Conservation (phyloP, 208 protist genomes). For the Trypanosoma rangeli region DNA sequence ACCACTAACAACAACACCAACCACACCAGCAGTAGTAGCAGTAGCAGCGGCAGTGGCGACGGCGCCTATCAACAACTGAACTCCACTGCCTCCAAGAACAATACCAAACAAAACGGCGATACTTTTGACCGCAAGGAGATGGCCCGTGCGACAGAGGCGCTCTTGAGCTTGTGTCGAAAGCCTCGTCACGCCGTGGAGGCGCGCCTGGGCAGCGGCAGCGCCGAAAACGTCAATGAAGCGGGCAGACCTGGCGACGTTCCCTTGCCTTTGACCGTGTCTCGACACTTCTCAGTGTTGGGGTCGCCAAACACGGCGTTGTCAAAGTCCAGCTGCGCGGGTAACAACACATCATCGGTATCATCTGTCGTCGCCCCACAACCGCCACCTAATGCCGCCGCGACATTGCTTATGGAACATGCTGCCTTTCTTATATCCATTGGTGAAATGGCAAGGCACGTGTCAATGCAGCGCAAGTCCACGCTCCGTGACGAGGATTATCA, state of each 20-base stretch:
- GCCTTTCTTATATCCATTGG: constrained; percentile 17
- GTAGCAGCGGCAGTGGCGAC: neutral
- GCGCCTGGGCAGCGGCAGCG: neutral
- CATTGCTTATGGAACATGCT: constrained; percentile 5
- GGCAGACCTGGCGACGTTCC: neutral
- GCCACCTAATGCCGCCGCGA: neutral
- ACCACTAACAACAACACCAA: neutral
- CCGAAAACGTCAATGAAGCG: neutral
- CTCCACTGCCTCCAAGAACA: neutral
- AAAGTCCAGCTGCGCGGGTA: neutral
- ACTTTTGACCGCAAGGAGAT: neutral
- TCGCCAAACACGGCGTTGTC: neutral
- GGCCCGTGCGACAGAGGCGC: neutral
- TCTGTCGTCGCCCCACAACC: neutral
- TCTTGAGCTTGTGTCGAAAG: constrained; percentile 10
- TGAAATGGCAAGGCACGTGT: constrained; percentile 12
- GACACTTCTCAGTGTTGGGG: neutral
- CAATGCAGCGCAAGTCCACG: neutral
- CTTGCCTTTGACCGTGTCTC: neutral
- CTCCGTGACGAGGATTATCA: neutral
- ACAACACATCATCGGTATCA: neutral
- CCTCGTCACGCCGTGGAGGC: neutral
- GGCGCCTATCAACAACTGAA: neutral
- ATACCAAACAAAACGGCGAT: neutral
- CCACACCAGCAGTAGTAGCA: neutral